Evolutionary conservation across 1,139 yeast species (phyloP), one percentile per base, ranked within the genome.

Genomic region (Meyerozyma athensensis): DNA sequence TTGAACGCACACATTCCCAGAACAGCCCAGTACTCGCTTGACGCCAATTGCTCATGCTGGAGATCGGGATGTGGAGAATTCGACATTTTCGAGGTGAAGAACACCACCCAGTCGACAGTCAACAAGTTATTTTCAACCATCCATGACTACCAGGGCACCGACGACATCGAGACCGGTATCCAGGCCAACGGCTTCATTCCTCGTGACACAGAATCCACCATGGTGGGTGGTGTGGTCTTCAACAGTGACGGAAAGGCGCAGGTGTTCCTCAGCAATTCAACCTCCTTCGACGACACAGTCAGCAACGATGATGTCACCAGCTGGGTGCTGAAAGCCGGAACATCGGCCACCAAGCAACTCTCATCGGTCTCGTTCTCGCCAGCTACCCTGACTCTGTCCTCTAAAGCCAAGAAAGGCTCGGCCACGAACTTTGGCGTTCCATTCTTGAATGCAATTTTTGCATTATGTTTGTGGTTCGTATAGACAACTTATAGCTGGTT

Each of bases 51-150:
- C 70, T 87, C 97, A 19, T 92, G 97, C 74, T 92, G 98, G 98
- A 60, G 79, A 48, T 77, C 95, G 30, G 97, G 97, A 36, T 92
- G 98, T 67, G 97, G 97, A 62, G 98, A 92, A 69, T 73, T 90
- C 49, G 98, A 92, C 61, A 69, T 87, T 45, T 90, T 90, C 53
- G 98, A 92, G 72, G 67, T 67, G 33, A 63, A 62, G 58, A 77
- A 55, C 49, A 50, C 74, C 86, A 57, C 59, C 67, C 36, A 40
- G 30, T 53, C 86, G 24, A 96, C 96, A 48, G 80, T 86, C 46
- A 65, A 70, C 56, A 79, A 80, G 57, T 70, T 90, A 61, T 83
- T 86, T 54, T 69, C 86, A 44, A 95, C 90, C 58, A 67, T 92
- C 53, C 98, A 92, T 68, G 79, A 77, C 56, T 87, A 86, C 54